A percentile compares a stretch with the other conserved stretches of the same genome.
Conservation (phyloP, 2,329 filamentous ascomycete genomes). For the Zelopaecilomyces penicillatus region DNA sequence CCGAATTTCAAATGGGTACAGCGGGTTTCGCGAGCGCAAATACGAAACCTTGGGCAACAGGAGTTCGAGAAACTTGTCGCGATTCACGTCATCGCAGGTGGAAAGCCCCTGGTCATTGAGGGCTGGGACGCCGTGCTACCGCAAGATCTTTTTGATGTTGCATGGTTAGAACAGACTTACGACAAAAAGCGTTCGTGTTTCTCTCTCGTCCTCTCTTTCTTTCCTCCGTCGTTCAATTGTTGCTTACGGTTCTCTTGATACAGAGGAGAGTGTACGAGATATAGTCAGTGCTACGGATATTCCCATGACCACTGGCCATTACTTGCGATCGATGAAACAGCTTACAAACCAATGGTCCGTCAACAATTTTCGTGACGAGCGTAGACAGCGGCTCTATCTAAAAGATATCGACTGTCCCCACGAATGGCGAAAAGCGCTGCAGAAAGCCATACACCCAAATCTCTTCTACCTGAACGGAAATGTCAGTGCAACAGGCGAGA, state of each 20-base stretch:
- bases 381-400: constrained; percentile 79
- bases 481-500: constrained; percentile 36
- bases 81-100: constrained; percentile 73
- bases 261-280: constrained; percentile 79
- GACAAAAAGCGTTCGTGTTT: constrained; percentile 62
- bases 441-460: constrained; percentile 67
- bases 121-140: constrained; percentile 74
- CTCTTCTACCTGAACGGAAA: constrained; percentile 87
- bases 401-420: constrained; percentile 95
- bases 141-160: constrained; percentile 65
- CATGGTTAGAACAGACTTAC: constrained; percentile 73
- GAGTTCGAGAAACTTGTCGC: constrained; percentile 80
- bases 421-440: constrained; percentile 75
- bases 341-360: constrained; percentile 75
- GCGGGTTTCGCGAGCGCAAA: constrained; percentile 69
- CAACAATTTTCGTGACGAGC: constrained; percentile 68
- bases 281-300: constrained; percentile 65
- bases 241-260: constrained; percentile 13
- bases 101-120: constrained; percentile 84
- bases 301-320: constrained; percentile 81
- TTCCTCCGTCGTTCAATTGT: background rate
- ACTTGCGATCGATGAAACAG: constrained; percentile 77
- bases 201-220: background rate
- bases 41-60: constrained; percentile 66
- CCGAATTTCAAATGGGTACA: constrained; percentile 83